These are phyloP conservation scores for Lichtheimia hyalospora DNA, from an alignment of 371 early-diverging fungal genomes.

Conservation along the genomic window DNA sequence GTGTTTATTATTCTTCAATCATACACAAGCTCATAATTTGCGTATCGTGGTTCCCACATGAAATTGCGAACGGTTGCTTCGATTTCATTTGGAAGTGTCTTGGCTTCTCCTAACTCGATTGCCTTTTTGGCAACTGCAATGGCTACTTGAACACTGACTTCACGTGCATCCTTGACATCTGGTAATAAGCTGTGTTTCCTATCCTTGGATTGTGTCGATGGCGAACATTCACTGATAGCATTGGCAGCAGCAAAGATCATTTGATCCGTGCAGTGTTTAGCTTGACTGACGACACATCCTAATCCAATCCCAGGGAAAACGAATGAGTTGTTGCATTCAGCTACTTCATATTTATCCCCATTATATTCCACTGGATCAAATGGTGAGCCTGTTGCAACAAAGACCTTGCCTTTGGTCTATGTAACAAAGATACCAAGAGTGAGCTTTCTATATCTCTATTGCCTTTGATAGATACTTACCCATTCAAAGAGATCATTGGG, in stretches of 20 bases:
- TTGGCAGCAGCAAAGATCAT: slow-evolving; percentile 19
- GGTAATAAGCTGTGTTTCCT: slow-evolving; percentile 12
- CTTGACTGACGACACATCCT: slow-evolving; percentile 17
- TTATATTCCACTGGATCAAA: slow-evolving; percentile 26
- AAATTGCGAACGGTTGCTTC: slow-evolving; percentile 9
- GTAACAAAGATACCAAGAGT: not conserved
- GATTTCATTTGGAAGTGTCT: slow-evolving; percentile 1
- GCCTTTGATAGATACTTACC: slow-evolving; percentile 3
- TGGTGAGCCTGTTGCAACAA: slow-evolving; percentile 34
- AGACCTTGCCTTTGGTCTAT: slow-evolving; percentile 23
- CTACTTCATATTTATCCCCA: slow-evolving; percentile 14
- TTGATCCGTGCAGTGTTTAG: slow-evolving; percentile 16
- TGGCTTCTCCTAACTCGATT: slow-evolving; percentile 8
- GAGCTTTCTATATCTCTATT: not conserved
- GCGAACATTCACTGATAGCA: slow-evolving; percentile 17
- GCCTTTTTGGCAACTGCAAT: slow-evolving; percentile 12
- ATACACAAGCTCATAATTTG: slow-evolving; percentile 5
- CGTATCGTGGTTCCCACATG: slow-evolving; percentile 22
- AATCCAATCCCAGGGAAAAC: slow-evolving; percentile 36
- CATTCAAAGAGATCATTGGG: slow-evolving; percentile 15
- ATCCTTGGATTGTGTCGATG: slow-evolving; percentile 10
- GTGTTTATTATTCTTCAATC: not conserved
- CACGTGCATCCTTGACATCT: slow-evolving; percentile 11
- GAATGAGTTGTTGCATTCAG: slow-evolving; percentile 32
- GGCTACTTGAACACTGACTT: slow-evolving; percentile 11